Evolutionary conservation across 768 basidiomycete genomes (phyloP).

Genomic region (Mycena amicta): DNA sequence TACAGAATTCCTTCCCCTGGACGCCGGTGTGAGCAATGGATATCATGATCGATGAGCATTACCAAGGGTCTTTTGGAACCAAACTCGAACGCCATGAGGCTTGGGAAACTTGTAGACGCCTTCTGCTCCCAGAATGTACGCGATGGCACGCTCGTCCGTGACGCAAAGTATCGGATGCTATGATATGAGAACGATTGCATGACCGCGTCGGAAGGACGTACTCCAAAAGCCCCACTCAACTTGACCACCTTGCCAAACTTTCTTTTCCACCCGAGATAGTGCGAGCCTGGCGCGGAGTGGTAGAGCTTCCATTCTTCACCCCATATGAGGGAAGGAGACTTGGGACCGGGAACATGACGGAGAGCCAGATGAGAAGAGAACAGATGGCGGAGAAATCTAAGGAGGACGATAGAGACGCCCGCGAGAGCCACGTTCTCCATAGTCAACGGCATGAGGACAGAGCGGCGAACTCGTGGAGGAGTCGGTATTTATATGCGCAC

Average conservation of each 20-base stretch:
- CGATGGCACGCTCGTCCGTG: conserved; percentile 54
- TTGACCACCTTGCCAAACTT: conserved; percentile 56
- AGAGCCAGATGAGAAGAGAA: conserved; percentile 37
- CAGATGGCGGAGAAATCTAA: conserved; percentile 39
- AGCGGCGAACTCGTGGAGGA: conserved; percentile 2
- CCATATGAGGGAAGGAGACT: conserved; percentile 53
- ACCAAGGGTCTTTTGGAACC: conserved; percentile 61
- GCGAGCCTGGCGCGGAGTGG: conserved; percentile 51
- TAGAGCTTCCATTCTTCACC: conserved; percentile 65
- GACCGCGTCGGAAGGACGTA: conserved; percentile 29
- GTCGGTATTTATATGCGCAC: conserved; percentile 6
- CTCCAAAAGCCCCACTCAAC: conserved; percentile 61
- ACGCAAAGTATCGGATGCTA: conserved; percentile 63
- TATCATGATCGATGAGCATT: background rate
- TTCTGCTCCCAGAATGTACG: conserved; percentile 53
- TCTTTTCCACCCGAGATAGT: conserved; percentile 55
- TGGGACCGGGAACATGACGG: conserved; percentile 55
- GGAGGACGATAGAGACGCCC: conserved; percentile 30
- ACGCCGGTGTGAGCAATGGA: background rate
- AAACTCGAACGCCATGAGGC: conserved; percentile 61
- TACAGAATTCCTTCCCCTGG: conserved; percentile 61
- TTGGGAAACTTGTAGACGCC: conserved; percentile 63
- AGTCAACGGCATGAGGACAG: no score
- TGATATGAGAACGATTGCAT: conserved; percentile 1
- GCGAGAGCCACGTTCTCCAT: no score